phyloP scores from a whole-genome alignment of 768 basidiomycete genomes.

The Phylloporus sp. region DNA sequence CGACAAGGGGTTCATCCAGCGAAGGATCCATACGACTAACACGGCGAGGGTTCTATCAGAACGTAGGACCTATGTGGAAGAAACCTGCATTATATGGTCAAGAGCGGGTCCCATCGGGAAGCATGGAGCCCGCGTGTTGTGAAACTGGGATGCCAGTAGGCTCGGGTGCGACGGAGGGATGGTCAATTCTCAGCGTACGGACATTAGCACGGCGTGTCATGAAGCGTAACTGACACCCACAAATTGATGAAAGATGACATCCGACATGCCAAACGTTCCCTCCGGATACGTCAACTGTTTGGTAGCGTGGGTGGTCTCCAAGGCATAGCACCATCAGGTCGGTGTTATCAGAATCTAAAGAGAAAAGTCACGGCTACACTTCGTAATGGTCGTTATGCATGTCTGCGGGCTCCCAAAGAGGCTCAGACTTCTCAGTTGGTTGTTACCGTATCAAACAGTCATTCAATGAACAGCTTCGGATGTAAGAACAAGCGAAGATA shows the following conservation, averaged over 20 bases:
- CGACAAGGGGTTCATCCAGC: constrained; percentile 4
- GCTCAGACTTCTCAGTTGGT: no score
- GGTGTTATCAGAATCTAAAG: no score
- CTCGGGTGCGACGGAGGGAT: not conserved
- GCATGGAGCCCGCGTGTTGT: not conserved
- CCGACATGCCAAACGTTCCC: not conserved
- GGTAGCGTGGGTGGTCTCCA: not conserved
- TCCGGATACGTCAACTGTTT: constrained; percentile 16
- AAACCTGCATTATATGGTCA: constrained; percentile 9
- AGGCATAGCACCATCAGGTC: not conserved
- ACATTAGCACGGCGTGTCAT: constrained; percentile 4
- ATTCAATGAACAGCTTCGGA: no score
- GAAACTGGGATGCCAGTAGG: not conserved
- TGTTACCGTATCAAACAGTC: no score
- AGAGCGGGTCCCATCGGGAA: constrained; percentile 6
- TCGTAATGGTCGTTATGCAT: no score
- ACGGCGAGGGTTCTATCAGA: not conserved
- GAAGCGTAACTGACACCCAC: constrained; percentile 2
- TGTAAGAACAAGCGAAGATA: no score
- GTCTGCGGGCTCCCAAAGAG: no score
- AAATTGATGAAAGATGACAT: not conserved
- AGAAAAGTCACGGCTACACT: no score
- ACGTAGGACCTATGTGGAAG: not conserved
- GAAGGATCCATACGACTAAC: constrained; percentile 7
- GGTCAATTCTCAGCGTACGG: not conserved